Evolutionary conservation across 2,329 filamentous ascomycete species (phyloP).

Genomic region (Colletotrichum caudatum): DNA sequence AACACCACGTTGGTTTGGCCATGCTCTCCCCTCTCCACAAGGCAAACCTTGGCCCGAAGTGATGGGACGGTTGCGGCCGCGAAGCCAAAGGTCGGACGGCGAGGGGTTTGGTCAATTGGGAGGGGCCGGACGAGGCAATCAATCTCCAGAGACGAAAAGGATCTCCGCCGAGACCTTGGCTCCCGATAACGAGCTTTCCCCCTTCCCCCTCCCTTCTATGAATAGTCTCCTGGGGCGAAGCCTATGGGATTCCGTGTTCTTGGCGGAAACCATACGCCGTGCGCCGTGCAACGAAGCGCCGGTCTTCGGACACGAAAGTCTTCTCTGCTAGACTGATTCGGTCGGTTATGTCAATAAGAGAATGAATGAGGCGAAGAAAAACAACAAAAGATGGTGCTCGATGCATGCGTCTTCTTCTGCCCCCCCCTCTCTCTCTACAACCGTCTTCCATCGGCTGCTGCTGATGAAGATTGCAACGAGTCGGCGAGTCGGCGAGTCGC

Average conservation of each 20-base stretch:
- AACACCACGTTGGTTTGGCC: conserved; percentile 5
- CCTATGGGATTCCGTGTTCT: neutral
- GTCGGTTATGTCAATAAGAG: neutral
- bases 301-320: no score
- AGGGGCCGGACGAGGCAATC: conserved; percentile 1
- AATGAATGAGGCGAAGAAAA: neutral
- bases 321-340: neutral
- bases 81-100: neutral
- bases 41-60: neutral
- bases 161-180: conserved; percentile 22
- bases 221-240: neutral
- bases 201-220: neutral
- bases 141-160: conserved; percentile 27
- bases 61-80: conserved; percentile 14
- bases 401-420: neutral
- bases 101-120: conserved; percentile 14
- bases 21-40: neutral
- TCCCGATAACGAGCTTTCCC: neutral
- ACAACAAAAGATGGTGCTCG: neutral
- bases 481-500: neutral
- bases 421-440: neutral
- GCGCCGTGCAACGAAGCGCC: neutral
- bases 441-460: neutral
- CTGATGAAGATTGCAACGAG: neutral
- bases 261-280: neutral